Evolutionary conservation across 2,329 filamentous ascomycete species (phyloP), one percentile per base, ranked within the genome.

Genomic region (Ophiostoma tasmaniense): DNA sequence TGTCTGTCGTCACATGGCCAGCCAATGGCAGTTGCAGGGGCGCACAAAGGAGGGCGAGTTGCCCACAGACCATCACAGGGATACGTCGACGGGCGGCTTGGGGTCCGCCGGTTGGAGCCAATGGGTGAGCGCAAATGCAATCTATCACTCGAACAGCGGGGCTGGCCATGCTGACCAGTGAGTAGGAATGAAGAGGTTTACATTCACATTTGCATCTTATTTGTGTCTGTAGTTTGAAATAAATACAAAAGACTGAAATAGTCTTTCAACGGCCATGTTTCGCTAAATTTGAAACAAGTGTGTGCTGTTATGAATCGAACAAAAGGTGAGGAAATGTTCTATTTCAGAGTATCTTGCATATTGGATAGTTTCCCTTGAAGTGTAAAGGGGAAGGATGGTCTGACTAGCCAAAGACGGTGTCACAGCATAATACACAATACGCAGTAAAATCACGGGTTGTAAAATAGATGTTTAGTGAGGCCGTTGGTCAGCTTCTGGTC

Each of bases 1-100:
- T 72, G 68, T 67, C 65, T 59, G 52, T 64, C 70, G 30, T 69
- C 71, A 68, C 65, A 70, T n/a, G 22, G 14, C 68, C 45, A 68
- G 67, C 72, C 71, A 71, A 68, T 71, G 42, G 33, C 35, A 65
- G 64, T 37, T 25, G 37, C 52, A 62, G 62, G 2, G 8, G 28
- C 2, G 17, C 14, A 10, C 22, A 10, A 33, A 25, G 14, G 50
- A 68, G 11, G 42, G 67, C 69, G 65, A 67, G 52, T 71, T 68
- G 70, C 71, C 69, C 64, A 45, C 66, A 59, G 67, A 42, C 30
- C 66, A 39, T 69, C 67, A 67, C 68, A 70, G 66, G 39, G 66
- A 39, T 22, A 25, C n/a, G 55, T 6, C 14, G 20, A 17, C 55
- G 50, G 14, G 64, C 64, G 45, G 64, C 33, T n/a, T 30, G 61